Evolutionary conservation across 2,329 filamentous ascomycete genomes (phyloP).

Genomic region (Aspergillus vadensis): DNA sequence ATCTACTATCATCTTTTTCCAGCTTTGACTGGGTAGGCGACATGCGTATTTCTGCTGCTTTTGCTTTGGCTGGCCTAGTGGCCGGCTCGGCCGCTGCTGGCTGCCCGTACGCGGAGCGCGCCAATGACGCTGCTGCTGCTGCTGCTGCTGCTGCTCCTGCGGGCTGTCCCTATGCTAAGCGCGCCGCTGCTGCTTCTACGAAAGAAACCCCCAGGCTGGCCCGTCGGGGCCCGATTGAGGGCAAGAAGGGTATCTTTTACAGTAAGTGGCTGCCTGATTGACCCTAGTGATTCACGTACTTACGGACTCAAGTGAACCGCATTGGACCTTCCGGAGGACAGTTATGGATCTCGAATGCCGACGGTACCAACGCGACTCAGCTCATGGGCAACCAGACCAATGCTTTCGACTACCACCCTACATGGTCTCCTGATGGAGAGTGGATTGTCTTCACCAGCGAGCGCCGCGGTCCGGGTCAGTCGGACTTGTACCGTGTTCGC

Average conservation of each 20-base stretch:
- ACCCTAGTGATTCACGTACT: not conserved
- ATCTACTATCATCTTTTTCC: not conserved
- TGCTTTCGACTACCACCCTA: slow-evolving; percentile 6
- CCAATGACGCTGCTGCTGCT: not conserved
- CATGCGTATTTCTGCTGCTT: slow-evolving; percentile 6
- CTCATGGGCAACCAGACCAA: slow-evolving; percentile 1
- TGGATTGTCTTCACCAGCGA: slow-evolving; percentile 10
- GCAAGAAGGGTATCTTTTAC: slow-evolving; percentile 10
- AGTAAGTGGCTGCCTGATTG: not conserved
- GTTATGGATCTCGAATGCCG: slow-evolving; percentile 5
- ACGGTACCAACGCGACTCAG: slow-evolving; percentile 5
- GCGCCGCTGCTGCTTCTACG: not conserved
- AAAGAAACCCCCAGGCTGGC: not conserved
- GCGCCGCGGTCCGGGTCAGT: slow-evolving; percentile 6
- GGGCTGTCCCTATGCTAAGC: slow-evolving; percentile 4
- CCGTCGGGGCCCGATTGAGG: not conserved
- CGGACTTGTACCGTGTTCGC: slow-evolving; percentile 27
- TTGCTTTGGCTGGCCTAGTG: slow-evolving; percentile 3
- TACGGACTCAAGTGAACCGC: slow-evolving; percentile 1
- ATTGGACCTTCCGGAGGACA: slow-evolving; percentile 7
- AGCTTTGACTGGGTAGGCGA: not conserved
- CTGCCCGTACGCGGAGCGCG: slow-evolving; percentile 4
- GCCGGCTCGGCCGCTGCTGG: slow-evolving; percentile 2
- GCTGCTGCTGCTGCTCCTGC: not conserved
- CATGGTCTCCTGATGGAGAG: slow-evolving; percentile 1